Percentiles rank a stretch among this genome's conserved stretches.
Evolutionary conservation across 768 basidiomycete genomes (phyloP).

Genomic region (Vararia minispora): DNA sequence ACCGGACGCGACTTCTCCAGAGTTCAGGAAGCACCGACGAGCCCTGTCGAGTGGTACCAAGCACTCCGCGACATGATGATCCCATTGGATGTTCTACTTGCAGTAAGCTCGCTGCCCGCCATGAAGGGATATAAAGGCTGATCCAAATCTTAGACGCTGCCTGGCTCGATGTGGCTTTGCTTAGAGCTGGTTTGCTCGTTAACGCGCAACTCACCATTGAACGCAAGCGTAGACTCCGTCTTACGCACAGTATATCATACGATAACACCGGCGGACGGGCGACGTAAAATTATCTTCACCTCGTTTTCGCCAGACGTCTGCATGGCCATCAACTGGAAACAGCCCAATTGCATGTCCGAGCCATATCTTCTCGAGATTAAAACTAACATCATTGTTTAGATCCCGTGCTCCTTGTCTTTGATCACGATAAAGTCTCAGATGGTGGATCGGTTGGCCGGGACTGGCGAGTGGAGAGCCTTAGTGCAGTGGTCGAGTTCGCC

Average conservation of each 20-base stretch:
- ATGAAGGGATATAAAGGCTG: constrained; percentile 6
- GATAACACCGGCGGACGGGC: constrained; percentile 36
- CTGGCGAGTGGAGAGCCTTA: constrained; percentile 54
- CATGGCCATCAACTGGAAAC: constrained; percentile 94
- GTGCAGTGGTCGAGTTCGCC: constrained; percentile 89
- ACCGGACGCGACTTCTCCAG: constrained; percentile 32
- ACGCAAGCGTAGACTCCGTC: constrained; percentile 76
- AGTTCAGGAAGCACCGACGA: constrained; percentile 8
- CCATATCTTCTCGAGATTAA: constrained; percentile 3
- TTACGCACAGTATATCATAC: constrained; percentile 74
- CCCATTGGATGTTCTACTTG: constrained; percentile 64
- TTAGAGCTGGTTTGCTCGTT: constrained; percentile 76
- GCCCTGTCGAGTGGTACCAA: constrained; percentile 31
- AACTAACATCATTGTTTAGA: neutral
- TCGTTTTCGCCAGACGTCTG: constrained; percentile 89
- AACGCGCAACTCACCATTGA: constrained; percentile 54
- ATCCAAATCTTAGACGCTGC: constrained; percentile 36
- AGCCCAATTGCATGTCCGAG: constrained; percentile 78
- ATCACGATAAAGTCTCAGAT: no score
- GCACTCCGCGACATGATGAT: constrained; percentile 46
- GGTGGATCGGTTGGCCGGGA: no score
- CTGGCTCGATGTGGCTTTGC: constrained; percentile 57
- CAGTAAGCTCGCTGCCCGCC: constrained; percentile 34
- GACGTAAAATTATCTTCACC: constrained; percentile 81
- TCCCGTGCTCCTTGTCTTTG: constrained; percentile 2